Base-by-base conservation (phyloP, 345 rosid species). In the Sapria himalayana region DNA sequence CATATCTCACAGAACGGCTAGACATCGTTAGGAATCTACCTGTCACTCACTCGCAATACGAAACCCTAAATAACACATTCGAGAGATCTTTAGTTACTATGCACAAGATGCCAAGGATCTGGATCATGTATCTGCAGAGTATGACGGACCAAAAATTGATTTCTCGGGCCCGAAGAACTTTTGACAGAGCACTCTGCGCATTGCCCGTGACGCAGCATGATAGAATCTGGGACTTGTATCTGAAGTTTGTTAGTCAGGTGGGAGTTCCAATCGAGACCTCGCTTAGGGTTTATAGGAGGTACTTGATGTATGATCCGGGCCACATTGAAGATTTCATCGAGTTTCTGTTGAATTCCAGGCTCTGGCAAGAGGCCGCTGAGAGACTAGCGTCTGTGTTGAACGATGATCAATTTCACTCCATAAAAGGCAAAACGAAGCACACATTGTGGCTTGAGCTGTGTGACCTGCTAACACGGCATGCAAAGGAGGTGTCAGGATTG, bases 31-130 rank as follows among this genome's bases (percentile, higher is more conserved):
- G 85, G 29, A 76, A 72, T 45, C 43, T 82, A 2, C 93, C 91
- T 11, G 55, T 78, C 6, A 63, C 75, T 19, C 81, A 73, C 51
- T 60, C 78, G 0, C 78, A 64, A 19, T 81, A 63, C 33, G 85
- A 86, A 29, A 59, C 81, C 31, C 77, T 86, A 4, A 70, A 86
- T 49, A 81, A 86, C 39, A 78, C 97, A 3, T 86, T 86, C 24
- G 97, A 86, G 54, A 57, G 97, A 43, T 86, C 89, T 7, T 49
- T 75, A 1, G 94, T 86, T 4, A 86, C 85, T 1, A 78, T 81
- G 94, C 94, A 86, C 49, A 86, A 86, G 59, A 86, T 86, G 97
- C 94, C 97, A 20, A 53, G 79, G 59, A 66, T 80, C 29, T 76
- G 93, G 94, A 69, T 76, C 9, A 81, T 81, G 85, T 86, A 81